Conservation (phyloP, 306 rosid genomes). For the Albizia julibrissin region DNA sequence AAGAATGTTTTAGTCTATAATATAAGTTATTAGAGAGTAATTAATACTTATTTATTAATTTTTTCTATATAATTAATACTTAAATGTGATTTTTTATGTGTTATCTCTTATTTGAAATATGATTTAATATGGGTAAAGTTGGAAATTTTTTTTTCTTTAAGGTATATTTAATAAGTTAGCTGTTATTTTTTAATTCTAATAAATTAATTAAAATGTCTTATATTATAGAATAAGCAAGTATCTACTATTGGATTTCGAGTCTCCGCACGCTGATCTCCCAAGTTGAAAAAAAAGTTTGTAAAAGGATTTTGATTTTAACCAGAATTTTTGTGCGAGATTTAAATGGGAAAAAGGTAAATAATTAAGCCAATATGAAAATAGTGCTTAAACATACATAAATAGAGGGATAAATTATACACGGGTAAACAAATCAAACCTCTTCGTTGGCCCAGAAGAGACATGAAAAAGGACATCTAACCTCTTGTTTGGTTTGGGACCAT, state of each 20-base stretch:
- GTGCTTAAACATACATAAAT: background rate
- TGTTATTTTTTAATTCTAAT: too few species aligned
- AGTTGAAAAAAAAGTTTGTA: background rate
- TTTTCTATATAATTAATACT: fast-evolving
- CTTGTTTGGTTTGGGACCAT: background rate
- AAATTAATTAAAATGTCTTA: too few species aligned
- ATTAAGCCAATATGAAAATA: background rate
- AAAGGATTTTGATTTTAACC: background rate
- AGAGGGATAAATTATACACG: slow-evolving; percentile 8
- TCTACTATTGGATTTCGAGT: too few species aligned
- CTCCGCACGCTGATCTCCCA: background rate
- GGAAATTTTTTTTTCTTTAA: too few species aligned
- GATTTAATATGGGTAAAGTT: too few species aligned
- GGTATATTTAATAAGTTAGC: too few species aligned
- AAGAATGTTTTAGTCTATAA: too few species aligned
- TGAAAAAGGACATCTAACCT: background rate
- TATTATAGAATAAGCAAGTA: too few species aligned
- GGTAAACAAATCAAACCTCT: background rate
- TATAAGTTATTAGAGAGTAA: too few species aligned
- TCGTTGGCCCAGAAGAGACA: background rate
- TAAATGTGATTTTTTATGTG: too few species aligned
- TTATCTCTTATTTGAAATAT: too few species aligned
- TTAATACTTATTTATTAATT: too few species aligned
- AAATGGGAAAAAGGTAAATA: background rate
- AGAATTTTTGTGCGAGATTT: background rate